phyloP scores from a whole-genome alignment of 1,139 yeast species.

The Candida mesenterica region DNA sequence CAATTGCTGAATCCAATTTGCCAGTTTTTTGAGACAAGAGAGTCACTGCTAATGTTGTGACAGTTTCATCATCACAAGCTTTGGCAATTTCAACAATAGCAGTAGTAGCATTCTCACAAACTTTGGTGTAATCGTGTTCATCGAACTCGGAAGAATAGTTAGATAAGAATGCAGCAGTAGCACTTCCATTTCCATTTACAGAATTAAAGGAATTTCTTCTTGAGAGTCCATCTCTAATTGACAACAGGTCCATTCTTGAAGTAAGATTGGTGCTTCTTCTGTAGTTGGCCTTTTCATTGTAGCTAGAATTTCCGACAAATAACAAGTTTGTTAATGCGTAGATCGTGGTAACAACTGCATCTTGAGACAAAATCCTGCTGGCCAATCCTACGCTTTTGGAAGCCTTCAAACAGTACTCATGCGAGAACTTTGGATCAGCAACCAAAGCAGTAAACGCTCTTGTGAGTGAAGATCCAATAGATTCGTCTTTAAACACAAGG shows the following conservation, averaged over 20 bases:
- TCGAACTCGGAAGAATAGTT: constrained; percentile 19
- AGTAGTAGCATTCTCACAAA: constrained; percentile 63
- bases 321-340: constrained; percentile 80
- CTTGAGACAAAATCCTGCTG: constrained; percentile 59
- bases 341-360: constrained; percentile 80
- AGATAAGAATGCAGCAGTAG: constrained; percentile 1
- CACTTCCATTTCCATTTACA: constrained; percentile 3
- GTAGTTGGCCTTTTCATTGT: constrained; percentile 19
- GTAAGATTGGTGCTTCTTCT: constrained; percentile 19
- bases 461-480: constrained; percentile 47
- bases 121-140: constrained; percentile 30
- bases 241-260: constrained; percentile 14
- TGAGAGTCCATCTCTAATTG: constrained; percentile 18
- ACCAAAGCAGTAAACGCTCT: constrained; percentile 51
- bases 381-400: constrained; percentile 46
- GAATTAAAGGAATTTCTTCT: constrained; percentile 21
- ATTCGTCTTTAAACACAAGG: constrained; percentile 46
- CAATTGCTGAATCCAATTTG: constrained; percentile 26
- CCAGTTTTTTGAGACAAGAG: constrained; percentile 73
- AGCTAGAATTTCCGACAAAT: constrained; percentile 48
- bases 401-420: constrained; percentile 30
- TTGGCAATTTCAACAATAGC: constrained; percentile 73
- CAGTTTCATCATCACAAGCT: constrained; percentile 68
- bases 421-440: constrained; percentile 39
- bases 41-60: constrained; percentile 78